A percentile compares a stretch with the other conserved stretches of the same genome.
Evolutionary conservation across 2,329 filamentous ascomycete genomes (phyloP).

Genomic region (Metarhizium album): DNA sequence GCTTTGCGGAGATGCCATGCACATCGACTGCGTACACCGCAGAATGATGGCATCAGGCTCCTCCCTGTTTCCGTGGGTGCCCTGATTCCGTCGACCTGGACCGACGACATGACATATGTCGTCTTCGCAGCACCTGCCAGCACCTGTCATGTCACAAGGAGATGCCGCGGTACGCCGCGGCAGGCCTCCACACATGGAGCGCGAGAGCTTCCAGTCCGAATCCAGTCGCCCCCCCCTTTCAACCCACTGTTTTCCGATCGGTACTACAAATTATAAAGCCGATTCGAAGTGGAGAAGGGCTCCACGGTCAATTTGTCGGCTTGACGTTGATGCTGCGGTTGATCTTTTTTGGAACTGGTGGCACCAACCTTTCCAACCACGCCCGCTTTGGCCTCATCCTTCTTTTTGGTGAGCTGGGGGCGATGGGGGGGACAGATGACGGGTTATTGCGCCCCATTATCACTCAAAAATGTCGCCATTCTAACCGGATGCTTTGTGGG

Average conservation of each 20-base stretch:
- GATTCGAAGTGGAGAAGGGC: background rate
- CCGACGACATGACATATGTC: too few relatives aligned
- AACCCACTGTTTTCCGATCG: background rate
- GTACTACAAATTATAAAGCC: background rate
- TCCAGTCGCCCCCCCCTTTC: background rate
- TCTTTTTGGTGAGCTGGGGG: background rate
- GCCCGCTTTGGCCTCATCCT: background rate
- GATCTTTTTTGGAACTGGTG: background rate
- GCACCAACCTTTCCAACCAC: background rate
- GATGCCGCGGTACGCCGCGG: background rate
- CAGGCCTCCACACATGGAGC: background rate
- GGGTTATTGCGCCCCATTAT: background rate
- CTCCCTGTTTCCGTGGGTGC: background rate
- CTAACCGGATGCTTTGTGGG: background rate
- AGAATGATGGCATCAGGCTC: background rate
- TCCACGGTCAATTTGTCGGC: background rate
- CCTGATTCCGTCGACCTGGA: background rate
- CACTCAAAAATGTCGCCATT: background rate
- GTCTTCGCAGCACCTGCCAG: too few relatives aligned
- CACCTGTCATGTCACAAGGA: background rate
- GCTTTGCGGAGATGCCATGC: background rate
- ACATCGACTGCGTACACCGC: background rate
- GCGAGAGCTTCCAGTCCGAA: background rate
- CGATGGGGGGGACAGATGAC: background rate
- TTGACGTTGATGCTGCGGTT: background rate